These are phyloP conservation scores for Globisporangium perplexum DNA, from an alignment of 352 stramenopile species.

Conservation along the genomic window DNA sequence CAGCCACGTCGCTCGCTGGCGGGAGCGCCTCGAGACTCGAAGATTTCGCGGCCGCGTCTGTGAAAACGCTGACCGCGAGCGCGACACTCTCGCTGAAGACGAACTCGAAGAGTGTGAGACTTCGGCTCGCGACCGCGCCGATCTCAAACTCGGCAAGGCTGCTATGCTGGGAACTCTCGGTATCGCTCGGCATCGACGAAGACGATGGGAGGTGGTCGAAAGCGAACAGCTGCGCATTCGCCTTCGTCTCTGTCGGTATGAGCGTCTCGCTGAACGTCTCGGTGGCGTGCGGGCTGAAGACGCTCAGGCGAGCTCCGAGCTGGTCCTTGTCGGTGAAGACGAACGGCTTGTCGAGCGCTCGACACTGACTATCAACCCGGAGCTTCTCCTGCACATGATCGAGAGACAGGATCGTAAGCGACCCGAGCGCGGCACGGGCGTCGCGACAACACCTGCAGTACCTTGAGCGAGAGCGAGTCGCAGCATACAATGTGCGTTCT, in stretches of 20 bases:
- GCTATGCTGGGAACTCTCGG: background rate
- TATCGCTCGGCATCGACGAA: too few relatives aligned
- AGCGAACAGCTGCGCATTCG: constrained; percentile 7
- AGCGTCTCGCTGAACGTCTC: constrained; percentile 16
- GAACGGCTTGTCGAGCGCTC: constrained; percentile 16
- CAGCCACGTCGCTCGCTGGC: background rate
- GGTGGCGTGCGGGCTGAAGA: constrained; percentile 14
- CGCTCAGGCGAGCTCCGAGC: background rate
- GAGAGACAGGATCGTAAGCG: too few relatives aligned
- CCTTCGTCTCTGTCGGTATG: constrained; percentile 6
- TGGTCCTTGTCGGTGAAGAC: constrained; percentile 5
- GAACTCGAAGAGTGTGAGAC: background rate
- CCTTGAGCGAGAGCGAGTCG: constrained; percentile 8
- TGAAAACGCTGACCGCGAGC: constrained; percentile 4
- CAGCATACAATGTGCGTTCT: constrained; percentile 4
- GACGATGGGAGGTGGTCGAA: constrained; percentile 17
- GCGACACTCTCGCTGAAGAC: constrained; percentile 7
- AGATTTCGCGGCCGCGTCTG: background rate
- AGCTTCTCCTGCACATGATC: constrained; percentile 10
- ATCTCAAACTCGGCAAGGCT: constrained; percentile 11
- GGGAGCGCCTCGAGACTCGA: background rate
- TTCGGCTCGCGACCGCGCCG: background rate
- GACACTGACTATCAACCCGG: constrained; percentile 20
- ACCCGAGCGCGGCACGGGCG: background rate
- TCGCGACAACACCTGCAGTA: background rate